Percentiles rank a stretch among this genome's conserved stretches.
Evolutionary conservation across 768 basidiomycete genomes (phyloP).

Genomic region (Mycena amicta): DNA sequence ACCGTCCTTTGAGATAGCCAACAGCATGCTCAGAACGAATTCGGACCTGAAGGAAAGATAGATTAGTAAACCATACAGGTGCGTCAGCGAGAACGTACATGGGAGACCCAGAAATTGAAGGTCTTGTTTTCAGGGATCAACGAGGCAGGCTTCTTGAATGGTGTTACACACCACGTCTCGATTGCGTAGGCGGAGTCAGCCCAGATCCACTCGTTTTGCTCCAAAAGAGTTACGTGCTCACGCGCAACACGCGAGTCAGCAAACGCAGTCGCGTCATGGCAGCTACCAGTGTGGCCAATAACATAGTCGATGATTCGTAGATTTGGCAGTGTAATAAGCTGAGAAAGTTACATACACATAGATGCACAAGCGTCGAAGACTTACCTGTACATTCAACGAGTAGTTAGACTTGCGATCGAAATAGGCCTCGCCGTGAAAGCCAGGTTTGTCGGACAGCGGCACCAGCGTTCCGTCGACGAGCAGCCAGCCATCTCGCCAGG

Average conservation of each 20-base stretch:
- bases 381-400: conserved; percentile 28
- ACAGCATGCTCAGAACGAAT: conserved; percentile 19
- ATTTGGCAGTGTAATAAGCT: conserved; percentile 13
- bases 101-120: not conserved
- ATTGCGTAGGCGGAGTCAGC: conserved; percentile 24
- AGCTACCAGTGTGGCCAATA: conserved; percentile 27
- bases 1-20: conserved; percentile 21
- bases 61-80: conserved; percentile 1
- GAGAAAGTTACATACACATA: not conserved
- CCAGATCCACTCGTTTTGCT: conserved; percentile 19
- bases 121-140: no score
- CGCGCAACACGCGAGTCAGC: conserved; percentile 17
- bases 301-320: conserved; percentile 24
- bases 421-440: conserved; percentile 29
- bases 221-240: conserved; percentile 10
- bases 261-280: conserved; percentile 28
- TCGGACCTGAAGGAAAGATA: conserved; percentile 12
- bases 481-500: conserved; percentile 24
- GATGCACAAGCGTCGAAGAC: not conserved
- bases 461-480: conserved; percentile 28
- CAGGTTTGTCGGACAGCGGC: conserved; percentile 23
- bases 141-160: conserved; percentile 23
- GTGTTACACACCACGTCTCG: conserved; percentile 6
- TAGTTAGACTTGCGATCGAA: conserved; percentile 34
- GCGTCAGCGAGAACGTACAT: not conserved